Evolutionary conservation across 139 green algal species (phyloP).

Genomic region (Tetraselmis chui): DNA sequence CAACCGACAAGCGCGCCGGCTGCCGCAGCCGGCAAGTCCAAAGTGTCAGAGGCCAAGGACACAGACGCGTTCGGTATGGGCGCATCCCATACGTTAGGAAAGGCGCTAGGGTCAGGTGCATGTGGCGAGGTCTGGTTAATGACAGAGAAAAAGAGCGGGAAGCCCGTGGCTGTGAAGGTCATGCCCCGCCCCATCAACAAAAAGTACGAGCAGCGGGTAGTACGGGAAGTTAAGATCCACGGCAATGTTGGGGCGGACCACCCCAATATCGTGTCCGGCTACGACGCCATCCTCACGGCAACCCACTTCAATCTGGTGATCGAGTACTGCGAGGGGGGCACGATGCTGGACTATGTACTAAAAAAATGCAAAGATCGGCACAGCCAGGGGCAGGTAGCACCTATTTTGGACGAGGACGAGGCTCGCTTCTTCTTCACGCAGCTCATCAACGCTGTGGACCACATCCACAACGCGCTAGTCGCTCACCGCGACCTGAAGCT

Average conservation of each 20-base stretch:
- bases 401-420: constrained; percentile 6
- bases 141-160: not conserved
- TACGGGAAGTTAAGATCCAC: not conserved
- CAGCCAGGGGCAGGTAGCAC: constrained; percentile 14
- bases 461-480: constrained; percentile 16
- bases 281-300: not conserved
- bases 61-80: not conserved
- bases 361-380: not conserved
- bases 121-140: not conserved
- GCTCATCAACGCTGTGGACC: not conserved
- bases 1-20: not conserved
- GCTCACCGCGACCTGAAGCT: constrained; percentile 47
- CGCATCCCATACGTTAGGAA: not conserved
- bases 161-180: not conserved
- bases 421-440: not conserved
- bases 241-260: not conserved
- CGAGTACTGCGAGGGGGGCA: not conserved
- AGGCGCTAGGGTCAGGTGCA: not conserved
- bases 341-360: not conserved
- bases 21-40: not conserved
- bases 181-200: not conserved
- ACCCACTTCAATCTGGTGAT: not conserved
- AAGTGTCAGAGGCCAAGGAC: too few species aligned
- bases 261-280: not conserved
- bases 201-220: not conserved